Percentiles rank a stretch among this genome's conserved stretches.
These are phyloP conservation scores for Anthracocystis panici-leucophaei DNA, from an alignment of 1,284 basidiomycete species.

Conservation along the genomic window DNA sequence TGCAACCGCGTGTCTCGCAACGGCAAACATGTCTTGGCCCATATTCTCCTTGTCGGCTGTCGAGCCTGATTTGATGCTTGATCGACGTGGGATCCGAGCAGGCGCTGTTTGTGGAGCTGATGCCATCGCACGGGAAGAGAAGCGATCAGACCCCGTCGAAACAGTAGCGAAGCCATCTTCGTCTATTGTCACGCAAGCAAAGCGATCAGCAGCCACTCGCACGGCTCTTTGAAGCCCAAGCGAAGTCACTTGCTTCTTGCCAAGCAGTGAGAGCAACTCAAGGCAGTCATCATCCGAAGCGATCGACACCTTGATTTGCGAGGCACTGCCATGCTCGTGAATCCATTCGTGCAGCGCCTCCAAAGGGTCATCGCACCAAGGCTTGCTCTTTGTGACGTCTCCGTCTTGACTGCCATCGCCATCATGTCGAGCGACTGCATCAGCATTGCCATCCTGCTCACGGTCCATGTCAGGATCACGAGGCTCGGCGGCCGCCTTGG, in stretches of 20 bases:
- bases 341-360: constrained; percentile 48
- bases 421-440: constrained; percentile 11
- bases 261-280: constrained; percentile 29
- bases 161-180: constrained; percentile 27
- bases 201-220: constrained; percentile 32
- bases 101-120: not conserved
- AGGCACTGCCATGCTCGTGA: constrained; percentile 18
- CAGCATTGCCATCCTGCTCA: constrained; percentile 8
- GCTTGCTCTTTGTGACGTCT: not conserved
- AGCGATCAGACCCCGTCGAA: constrained; percentile 1
- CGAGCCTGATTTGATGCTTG: not conserved
- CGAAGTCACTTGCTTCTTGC: not conserved
- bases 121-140: not conserved
- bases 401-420: not conserved
- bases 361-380: constrained; percentile 42
- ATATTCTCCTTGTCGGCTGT: constrained; percentile 19
- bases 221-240: constrained; percentile 23
- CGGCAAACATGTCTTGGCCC: constrained; percentile 1
- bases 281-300: constrained; percentile 52
- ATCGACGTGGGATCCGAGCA: not conserved
- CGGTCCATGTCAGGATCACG: constrained; percentile 37
- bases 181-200: constrained; percentile 23
- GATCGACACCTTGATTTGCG: constrained; percentile 32
- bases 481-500: constrained; percentile 45
- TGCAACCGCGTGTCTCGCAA: constrained; percentile 12